Base-by-base conservation (phyloP, 2,329 filamentous ascomycete species). In the Parasarocladium wereldwijsianum region DNA sequence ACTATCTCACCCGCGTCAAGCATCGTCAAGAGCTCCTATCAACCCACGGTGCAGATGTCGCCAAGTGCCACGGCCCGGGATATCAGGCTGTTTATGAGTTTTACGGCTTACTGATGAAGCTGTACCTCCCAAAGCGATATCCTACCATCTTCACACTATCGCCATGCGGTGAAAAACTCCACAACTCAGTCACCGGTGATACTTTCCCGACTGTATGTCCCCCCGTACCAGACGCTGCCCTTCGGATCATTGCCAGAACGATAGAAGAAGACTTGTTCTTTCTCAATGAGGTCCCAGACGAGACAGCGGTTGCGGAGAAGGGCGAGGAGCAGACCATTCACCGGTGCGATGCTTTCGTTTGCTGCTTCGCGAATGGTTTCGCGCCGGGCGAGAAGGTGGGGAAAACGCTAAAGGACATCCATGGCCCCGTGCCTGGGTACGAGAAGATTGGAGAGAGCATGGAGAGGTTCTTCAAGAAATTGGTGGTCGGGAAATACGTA, bases 201-300 rank as follows among this genome's bases (percentile, higher is more conserved):
- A 28, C 37, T 0, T 49, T 47, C 8, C 46, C 58, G 1, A 40
- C 49, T 2, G 11, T 40, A 0, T 41, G 50, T 1, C 45, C 50
- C 0, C 27, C 8, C 9, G 11, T 9, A 8, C 10, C 8, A 20
- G 20, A 30, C 7, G 44, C 44, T 1, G 52, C 56, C 4, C 47
- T 68, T 11, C 42, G 50, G 11, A 43, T 50, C 6, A 43, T 69
- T 1, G 61, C 54, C n/a, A 55, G 64, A 40, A 66, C 58, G 0
- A 52, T 70, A 3, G 66, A 70, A 34, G 66, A 70, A 31, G 66
- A 71, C 37, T 38, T 71, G 13, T 66, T 71, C 30, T 44, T 70
- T 2, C 46, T 69, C 5, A 48, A 49, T 13, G 52, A 57, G 27
- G 58, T 55, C 6, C 43, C 49, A 0, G 40, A 49, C 2, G 54